Base-by-base conservation (phyloP, 306 rosid genomes). In the Pterocarpus santalinus region DNA sequence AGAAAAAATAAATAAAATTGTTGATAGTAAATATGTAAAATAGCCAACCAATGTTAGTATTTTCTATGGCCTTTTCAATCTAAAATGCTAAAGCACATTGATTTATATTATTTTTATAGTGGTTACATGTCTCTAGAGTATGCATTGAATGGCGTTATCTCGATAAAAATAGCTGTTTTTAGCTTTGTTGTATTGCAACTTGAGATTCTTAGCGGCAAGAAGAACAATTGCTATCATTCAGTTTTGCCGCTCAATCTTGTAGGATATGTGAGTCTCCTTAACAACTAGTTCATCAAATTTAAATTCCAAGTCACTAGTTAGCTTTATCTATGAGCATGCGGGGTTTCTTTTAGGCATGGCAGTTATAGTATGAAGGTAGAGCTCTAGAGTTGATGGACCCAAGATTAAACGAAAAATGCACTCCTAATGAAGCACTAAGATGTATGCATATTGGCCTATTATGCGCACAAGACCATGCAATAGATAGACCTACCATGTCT, bases 381-480 rank as follows among this genome's bases (percentile, higher is more conserved):
- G 65, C 58, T 4, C 30, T 44, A 41, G 75, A 83, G 65, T 3
- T 83, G 15, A 30, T 73, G 13, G 86, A 78, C 10, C 43, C 67
- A 4, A 1, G 49, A 65, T 3, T 66, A 1, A 34, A 17, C 8
- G 80, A 43, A 4, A 9, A 77, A 38, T 6, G 5, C n/a, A 14
- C 9, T 7, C 15, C 9, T 2, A 9, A 58, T 41, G 81, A 80
- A 64, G 82, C 73, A 36, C 36, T 41, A 8, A 86, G 77, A 57
- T 69, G 81, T 72, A 80, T 89, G 33, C 92, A 84, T 15, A 43
- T 87, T 32, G 75, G 90, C 15, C 87, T 86, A 12, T 69, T 81
- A 16, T 87, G 90, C 0, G 84, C 80, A 14, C 92, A 89, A 84
- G 84, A 82, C 33, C 85, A 69, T 28, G 78, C 89, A 36, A 32